Evolutionary conservation across 2,329 filamentous ascomycete species (phyloP).

Genomic region (Aspergillus melleus): DNA sequence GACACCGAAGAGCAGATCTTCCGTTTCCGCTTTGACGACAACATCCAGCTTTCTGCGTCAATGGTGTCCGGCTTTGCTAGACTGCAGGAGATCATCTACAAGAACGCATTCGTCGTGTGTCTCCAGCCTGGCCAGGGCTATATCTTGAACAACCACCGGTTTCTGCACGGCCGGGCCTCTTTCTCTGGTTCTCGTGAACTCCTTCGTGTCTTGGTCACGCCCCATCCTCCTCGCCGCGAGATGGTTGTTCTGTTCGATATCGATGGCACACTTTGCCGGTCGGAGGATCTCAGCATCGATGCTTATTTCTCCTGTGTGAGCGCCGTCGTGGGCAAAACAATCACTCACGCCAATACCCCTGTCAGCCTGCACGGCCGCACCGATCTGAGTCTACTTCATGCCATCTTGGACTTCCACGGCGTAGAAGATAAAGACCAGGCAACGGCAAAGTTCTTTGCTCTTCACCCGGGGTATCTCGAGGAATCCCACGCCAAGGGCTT

Average conservation of each 20-base stretch:
- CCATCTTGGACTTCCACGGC: constrained; percentile 12
- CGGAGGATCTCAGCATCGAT: constrained; percentile 16
- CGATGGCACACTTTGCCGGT: constrained; percentile 15
- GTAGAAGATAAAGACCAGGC: constrained; percentile 5
- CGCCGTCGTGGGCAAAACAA: constrained; percentile 10
- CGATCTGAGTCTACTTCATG: constrained; percentile 12
- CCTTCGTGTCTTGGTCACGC: constrained; percentile 10
- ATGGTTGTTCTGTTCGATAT: constrained; percentile 14
- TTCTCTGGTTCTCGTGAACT: constrained; percentile 13
- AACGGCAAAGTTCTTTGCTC: constrained; percentile 5
- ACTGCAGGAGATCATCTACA: constrained; percentile 7
- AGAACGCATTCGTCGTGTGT: constrained; percentile 7
- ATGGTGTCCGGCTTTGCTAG: constrained; percentile 5
- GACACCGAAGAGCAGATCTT: constrained; percentile 7
- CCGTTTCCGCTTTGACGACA: constrained; percentile 16
- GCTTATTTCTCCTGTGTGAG: constrained; percentile 15
- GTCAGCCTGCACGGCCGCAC: constrained; percentile 16
- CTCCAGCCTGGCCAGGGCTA: constrained; percentile 14
- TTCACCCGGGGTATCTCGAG: constrained; percentile 12
- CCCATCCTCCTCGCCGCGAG: neutral
- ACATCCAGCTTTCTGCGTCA: constrained; percentile 12
- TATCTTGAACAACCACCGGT: constrained; percentile 14
- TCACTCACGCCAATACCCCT: constrained; percentile 13
- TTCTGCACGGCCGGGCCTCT: constrained; percentile 11
- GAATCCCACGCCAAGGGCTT: constrained; percentile 10